phyloP scores from a whole-genome alignment of 176 grass and related monocot genomes.

The Saccharum officinarum region DNA sequence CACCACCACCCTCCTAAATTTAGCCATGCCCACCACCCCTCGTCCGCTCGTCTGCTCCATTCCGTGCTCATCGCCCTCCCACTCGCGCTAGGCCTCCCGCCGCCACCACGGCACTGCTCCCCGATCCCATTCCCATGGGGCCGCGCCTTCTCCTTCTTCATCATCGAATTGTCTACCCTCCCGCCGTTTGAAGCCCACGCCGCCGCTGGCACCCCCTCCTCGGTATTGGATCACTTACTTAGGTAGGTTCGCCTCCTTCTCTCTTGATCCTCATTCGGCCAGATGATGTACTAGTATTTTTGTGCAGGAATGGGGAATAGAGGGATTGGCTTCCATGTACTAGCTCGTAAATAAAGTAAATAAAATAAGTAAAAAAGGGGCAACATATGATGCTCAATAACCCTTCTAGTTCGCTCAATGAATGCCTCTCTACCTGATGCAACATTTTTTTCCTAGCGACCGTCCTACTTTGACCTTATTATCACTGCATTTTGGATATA shows the following conservation, averaged over 20 bases:
- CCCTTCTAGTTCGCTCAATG: not conserved
- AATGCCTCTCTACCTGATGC: not conserved
- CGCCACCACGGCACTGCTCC: not conserved
- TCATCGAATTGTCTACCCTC: not conserved
- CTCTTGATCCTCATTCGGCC: not conserved
- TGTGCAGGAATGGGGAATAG: not conserved
- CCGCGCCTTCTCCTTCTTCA: not conserved
- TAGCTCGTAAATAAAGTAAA: not conserved
- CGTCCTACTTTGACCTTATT: not conserved
- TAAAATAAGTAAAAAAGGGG: not conserved
- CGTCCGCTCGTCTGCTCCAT: not conserved
- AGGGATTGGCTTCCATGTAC: not conserved
- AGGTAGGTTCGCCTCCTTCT: not conserved
- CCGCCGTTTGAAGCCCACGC: not conserved
- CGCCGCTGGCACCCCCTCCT: not conserved
- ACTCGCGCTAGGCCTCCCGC: not conserved
- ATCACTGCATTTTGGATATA: not conserved
- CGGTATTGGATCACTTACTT: not conserved
- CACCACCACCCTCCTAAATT: constrained; percentile 31
- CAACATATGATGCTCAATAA: not conserved
- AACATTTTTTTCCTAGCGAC: not conserved
- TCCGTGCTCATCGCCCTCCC: not conserved
- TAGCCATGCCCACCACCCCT: constrained; percentile 30
- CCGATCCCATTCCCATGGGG: not conserved
- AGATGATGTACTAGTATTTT: not conserved